These are phyloP conservation scores for Phytopythium chamaehyphon DNA, from an alignment of 352 stramenopile genomes.

Conservation along the genomic window DNA sequence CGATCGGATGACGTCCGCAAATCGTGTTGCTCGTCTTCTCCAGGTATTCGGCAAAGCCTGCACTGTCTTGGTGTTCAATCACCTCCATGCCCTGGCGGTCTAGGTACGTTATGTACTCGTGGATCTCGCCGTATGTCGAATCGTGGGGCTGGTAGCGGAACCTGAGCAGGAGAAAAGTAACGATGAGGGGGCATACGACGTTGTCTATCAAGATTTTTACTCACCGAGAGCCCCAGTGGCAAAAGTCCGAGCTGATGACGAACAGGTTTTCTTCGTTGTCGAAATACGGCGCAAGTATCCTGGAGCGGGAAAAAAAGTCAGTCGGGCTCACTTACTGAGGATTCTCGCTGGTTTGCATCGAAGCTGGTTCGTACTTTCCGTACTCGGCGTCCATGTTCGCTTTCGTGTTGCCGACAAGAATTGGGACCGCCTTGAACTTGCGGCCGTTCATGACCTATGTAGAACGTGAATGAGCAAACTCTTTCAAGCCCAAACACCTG, in stretches of 20 bases:
- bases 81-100: conserved; percentile 90
- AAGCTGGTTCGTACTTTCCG: conserved; percentile 47
- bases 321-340: too few species aligned
- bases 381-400: conserved; percentile 79
- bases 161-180: conserved; percentile 14
- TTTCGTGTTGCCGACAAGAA: conserved; percentile 95
- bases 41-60: conserved; percentile 94
- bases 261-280: conserved; percentile 91
- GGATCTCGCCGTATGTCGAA: conserved; percentile 84
- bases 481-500: neutral
- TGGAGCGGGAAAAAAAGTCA: conserved; percentile 16
- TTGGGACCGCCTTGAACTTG: conserved; percentile 90
- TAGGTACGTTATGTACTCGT: conserved; percentile 95
- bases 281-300: conserved; percentile 91
- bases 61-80: conserved; percentile 89
- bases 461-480: too few species aligned
- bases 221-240: conserved; percentile 92
- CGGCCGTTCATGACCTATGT: conserved; percentile 71
- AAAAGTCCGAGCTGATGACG: conserved; percentile 97
- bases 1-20: conserved; percentile 95
- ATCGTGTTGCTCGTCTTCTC: conserved; percentile 96
- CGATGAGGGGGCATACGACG: too few species aligned
- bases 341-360: too few species aligned
- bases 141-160: conserved; percentile 91
- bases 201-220: neutral